Evolutionary conservation across 2,329 filamentous ascomycete species (phyloP).

Genomic region (Exserohilum rostratum): DNA sequence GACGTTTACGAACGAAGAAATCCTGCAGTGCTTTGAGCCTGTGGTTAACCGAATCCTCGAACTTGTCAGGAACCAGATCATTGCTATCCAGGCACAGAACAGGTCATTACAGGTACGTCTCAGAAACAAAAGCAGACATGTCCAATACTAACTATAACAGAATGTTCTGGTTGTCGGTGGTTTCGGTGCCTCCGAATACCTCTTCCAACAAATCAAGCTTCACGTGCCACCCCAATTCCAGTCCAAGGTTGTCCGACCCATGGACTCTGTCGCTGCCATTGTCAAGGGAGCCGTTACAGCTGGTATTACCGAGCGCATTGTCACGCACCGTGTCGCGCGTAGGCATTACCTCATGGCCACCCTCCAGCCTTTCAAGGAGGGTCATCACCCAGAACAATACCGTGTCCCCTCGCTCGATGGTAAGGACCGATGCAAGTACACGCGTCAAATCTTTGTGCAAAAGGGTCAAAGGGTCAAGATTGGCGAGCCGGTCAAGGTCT

Average conservation of each 20-base stretch:
- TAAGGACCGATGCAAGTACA: constrained; percentile 98
- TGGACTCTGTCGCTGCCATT: constrained; percentile 98
- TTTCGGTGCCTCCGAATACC: constrained; percentile 96
- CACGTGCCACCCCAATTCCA: constrained; percentile 98
- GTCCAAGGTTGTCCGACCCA: constrained; percentile 95
- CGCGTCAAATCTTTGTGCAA: constrained; percentile 96
- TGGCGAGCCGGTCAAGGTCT: constrained; percentile 97
- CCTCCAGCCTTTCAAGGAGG: constrained; percentile 97
- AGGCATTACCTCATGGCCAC: constrained; percentile 99
- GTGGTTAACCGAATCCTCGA: constrained; percentile 97
- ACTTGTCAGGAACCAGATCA: constrained; percentile 96
- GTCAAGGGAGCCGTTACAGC: constrained; percentile 98
- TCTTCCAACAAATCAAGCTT: constrained; percentile 99
- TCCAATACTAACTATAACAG: constrained; percentile 48
- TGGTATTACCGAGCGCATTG: constrained; percentile 94
- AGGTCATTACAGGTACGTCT: constrained; percentile 75
- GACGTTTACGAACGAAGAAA: constrained; percentile 99
- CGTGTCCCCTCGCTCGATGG: constrained; percentile 95
- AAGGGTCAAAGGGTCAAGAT: constrained; percentile 99
- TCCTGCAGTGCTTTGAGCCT: constrained; percentile 97
- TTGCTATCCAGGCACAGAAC: constrained; percentile 98
- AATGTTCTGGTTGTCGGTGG: constrained; percentile 97
- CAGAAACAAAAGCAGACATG: background rate
- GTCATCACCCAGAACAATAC: constrained; percentile 97
- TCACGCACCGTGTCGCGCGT: constrained; percentile 95